Percentiles rank a stretch among this genome's conserved stretches.
Conservation (phyloP, 208 protist genomes). For the Trypanosoma theileri region DNA sequence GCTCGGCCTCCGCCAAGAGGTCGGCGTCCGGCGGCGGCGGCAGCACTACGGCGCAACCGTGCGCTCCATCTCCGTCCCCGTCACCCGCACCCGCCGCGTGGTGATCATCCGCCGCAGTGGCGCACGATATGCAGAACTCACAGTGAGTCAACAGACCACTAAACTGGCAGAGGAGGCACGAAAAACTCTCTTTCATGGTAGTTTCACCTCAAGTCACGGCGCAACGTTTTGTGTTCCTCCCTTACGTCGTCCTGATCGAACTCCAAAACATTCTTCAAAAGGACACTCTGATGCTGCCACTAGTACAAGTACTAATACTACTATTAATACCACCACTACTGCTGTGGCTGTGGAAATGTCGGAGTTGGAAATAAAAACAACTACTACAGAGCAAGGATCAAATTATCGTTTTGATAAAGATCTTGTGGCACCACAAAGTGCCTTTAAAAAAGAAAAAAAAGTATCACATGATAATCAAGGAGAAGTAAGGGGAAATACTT, state of each 20-base stretch:
- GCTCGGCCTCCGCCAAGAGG: too few relatives aligned
- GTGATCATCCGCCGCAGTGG: constrained; percentile 35
- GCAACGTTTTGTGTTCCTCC: constrained; percentile 65
- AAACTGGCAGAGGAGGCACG: constrained; percentile 63
- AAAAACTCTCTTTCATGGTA: constrained; percentile 75
- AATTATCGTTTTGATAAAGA: constrained; percentile 19
- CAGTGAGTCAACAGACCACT: constrained; percentile 57
- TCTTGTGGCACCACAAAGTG: constrained; percentile 32
- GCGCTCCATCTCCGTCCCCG: constrained; percentile 43
- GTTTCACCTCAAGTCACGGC: constrained; percentile 76
- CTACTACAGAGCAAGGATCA: neutral
- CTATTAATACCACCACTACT: too few relatives aligned
- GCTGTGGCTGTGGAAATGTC: too few relatives aligned
- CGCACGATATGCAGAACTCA: constrained; percentile 35
- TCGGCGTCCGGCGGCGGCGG: too few relatives aligned
- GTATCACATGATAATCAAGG: constrained; percentile 4
- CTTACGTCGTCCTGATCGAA: constrained; percentile 18
- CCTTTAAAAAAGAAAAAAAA: constrained; percentile 39
- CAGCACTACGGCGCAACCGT: too few relatives aligned
- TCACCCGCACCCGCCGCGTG: constrained; percentile 36
- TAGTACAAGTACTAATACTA: too few relatives aligned
- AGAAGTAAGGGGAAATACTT: constrained; percentile 1
- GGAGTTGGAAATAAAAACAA: constrained; percentile 7
- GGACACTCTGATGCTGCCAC: neutral
- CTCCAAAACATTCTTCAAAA: constrained; percentile 15